Conservation (phyloP, 495 filamentous ascomycete genomes). For the Talaromyces borbonicus region DNA sequence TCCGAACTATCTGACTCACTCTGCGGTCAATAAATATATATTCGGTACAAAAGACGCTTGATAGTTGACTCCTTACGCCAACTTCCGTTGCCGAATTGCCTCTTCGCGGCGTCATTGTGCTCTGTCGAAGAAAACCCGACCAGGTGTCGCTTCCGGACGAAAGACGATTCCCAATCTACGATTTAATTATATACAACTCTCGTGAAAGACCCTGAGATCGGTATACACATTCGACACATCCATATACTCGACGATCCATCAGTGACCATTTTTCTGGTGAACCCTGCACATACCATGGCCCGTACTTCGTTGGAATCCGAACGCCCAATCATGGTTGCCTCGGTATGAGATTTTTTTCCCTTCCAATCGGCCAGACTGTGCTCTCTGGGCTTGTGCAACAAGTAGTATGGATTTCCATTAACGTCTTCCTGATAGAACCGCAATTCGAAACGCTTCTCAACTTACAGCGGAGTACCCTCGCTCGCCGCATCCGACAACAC, state of each 20-base stretch:
- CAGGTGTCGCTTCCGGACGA: too few species aligned
- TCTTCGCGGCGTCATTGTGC: too few species aligned
- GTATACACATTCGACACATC: too few species aligned
- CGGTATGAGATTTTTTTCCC: neutral
- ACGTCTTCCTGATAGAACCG: conserved; percentile 39
- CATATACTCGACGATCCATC: neutral
- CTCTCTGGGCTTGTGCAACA: neutral
- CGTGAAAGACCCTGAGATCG: too few species aligned
- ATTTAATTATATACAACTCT: too few species aligned
- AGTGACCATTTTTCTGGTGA: neutral
- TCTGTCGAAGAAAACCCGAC: too few species aligned
- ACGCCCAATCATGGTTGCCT: neutral
- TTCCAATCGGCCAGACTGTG: neutral
- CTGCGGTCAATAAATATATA: too few species aligned
- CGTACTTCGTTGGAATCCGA: conserved; percentile 5
- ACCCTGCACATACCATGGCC: neutral
- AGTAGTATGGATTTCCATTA: neutral
- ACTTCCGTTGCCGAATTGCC: too few species aligned
- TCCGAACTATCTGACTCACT: too few species aligned
- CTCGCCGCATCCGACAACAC: conserved; percentile 53
- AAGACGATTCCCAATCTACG: too few species aligned
- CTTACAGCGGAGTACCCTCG: conserved; percentile 66
- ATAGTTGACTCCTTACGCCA: too few species aligned
- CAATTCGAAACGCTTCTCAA: conserved; percentile 70
- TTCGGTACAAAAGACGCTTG: too few species aligned